Evolutionary conservation across 345 rosid species (phyloP).

Genomic region (Rhodomyrtus tomentosa): DNA sequence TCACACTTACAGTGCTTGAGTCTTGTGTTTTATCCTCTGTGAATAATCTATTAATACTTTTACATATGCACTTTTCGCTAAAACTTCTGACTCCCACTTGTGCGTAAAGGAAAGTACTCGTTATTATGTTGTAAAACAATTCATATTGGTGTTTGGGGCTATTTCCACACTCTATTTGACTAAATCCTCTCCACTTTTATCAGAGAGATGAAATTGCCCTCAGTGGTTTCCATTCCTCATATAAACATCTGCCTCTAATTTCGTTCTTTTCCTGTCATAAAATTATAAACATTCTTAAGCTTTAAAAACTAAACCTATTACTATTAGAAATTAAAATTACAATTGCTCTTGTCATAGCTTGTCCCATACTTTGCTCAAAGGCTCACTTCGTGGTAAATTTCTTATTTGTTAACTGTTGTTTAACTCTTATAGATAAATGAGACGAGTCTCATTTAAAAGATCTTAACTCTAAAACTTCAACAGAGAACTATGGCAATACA

Average conservation of each 20-base stretch:
- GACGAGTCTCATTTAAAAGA: neutral
- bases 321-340: neutral
- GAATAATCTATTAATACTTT: neutral
- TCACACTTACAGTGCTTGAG: neutral
- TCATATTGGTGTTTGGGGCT: neutral
- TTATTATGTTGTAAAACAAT: neutral
- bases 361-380: neutral
- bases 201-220: neutral
- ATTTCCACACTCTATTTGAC: neutral
- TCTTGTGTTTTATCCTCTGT: neutral
- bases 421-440: rapidly evolving
- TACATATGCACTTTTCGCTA: neutral
- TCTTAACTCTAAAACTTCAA: too few species aligned
- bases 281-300: neutral
- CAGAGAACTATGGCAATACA: neutral
- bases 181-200: neutral
- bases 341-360: too few species aligned
- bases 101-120: neutral
- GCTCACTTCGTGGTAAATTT: neutral
- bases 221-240: rapidly evolving
- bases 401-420: neutral
- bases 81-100: neutral
- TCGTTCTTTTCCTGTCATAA: neutral
- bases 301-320: neutral
- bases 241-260: neutral